Base-by-base conservation (phyloP, 345 rosid genomes). In the Aegle marmelos region DNA sequence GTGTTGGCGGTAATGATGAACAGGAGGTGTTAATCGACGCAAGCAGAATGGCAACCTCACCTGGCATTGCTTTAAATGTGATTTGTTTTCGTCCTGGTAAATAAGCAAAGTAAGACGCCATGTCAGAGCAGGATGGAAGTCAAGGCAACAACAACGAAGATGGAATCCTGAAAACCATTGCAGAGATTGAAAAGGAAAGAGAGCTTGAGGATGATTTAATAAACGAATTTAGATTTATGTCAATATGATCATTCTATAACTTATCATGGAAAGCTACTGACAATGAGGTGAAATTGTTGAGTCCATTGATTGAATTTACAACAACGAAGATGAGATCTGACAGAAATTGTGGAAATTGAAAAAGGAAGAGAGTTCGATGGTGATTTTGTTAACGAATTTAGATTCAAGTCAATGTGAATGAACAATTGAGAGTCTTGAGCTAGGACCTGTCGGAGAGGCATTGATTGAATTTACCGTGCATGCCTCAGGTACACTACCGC, bases 391-490 rank as follows among this genome's bases (percentile, higher is more conserved):
- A 77, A 87, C 36, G 83, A 83, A 77, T 85, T 88, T 66, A 80
- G 81, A 70, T 85, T 83, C 63, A 79, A 16, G 60, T 64, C 84
- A 68, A 81, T 79, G 85, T 37, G 41, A n/a, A n/a, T n/a, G n/a
- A n/a, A n/a, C n/a, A n/a, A n/a, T n/a, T n/a, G 88, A 84, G 1
- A 61, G 3, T 34, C 79, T 76, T 8, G 79, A 85, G 50, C 66
- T 85, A 7, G 89, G 89, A 41, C 71, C 74, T 2, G 36, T 84
- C 0, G 87, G 84, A 25, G 88, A 85, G 54, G 59, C 77, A n/a
- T 59, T 87, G 13, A 33, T 66, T 74, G 4, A 74, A 79, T 11
- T 81, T 28, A 67, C 75, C 7, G 34, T 61, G 22, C 60, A 56
- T 21, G 67, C 82, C 17, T 85, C 86, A 1, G 74, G 85, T 57